phyloP scores from a whole-genome alignment of 805 yeast species.

The Yarrowia hollandica region DNA sequence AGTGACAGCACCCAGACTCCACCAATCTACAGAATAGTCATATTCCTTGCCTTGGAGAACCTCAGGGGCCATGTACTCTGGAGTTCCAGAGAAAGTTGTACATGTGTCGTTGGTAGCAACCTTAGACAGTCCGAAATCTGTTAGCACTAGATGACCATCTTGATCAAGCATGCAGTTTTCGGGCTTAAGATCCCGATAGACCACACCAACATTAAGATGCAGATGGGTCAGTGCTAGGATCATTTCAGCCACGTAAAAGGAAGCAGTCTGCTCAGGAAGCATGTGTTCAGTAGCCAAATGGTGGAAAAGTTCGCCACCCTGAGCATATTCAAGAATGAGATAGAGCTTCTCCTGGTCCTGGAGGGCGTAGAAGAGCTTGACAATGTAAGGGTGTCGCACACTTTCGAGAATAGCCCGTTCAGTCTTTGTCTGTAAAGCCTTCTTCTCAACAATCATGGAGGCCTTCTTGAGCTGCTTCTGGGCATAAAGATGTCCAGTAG shows the following conservation, averaged over 20 bases:
- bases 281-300: constrained; percentile 54
- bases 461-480: constrained; percentile 86
- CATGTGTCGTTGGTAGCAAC: constrained; percentile 48
- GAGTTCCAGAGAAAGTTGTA: constrained; percentile 69
- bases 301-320: constrained; percentile 82
- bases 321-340: constrained; percentile 73
- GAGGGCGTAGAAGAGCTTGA: constrained; percentile 75
- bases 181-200: constrained; percentile 85
- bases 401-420: constrained; percentile 73
- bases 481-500: constrained; percentile 69
- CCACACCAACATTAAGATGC: constrained; percentile 70
- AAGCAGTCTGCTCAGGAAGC: constrained; percentile 62
- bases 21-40: constrained; percentile 83
- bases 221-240: constrained; percentile 73
- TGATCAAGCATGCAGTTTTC: constrained; percentile 80
- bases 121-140: constrained; percentile 78
- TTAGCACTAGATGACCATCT: constrained; percentile 75
- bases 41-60: constrained; percentile 74
- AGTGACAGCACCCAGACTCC: constrained; percentile 83
- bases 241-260: constrained; percentile 79
- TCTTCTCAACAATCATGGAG: constrained; percentile 59
- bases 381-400: constrained; percentile 77
- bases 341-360: constrained; percentile 79
- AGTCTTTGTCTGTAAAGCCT: constrained; percentile 73
- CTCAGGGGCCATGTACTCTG: constrained; percentile 90